These are phyloP conservation scores for Pythium pyrilobum DNA, from an alignment of 352 stramenopile species.

Conservation along the genomic window DNA sequence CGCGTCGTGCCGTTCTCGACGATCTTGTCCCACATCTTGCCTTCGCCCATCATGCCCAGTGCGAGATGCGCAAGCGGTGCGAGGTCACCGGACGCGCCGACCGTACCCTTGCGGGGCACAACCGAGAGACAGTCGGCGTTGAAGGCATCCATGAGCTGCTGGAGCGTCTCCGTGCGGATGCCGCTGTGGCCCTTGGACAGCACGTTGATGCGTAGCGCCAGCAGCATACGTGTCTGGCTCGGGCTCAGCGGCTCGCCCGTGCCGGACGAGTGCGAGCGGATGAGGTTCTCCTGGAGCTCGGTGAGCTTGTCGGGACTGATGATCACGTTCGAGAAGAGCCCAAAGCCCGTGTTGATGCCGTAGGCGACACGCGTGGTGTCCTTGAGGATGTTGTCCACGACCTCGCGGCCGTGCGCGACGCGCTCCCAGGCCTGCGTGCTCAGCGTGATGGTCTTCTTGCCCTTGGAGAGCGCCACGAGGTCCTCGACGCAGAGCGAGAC, in stretches of 20 bases:
- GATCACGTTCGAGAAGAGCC: constrained; percentile 88
- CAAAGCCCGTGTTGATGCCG: constrained; percentile 92
- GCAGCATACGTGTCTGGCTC: constrained; percentile 78
- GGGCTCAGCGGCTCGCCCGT: constrained; percentile 73
- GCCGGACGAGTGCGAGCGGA: constrained; percentile 73
- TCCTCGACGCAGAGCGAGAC: constrained; percentile 63
- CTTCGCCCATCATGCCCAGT: constrained; percentile 87
- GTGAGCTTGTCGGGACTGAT: constrained; percentile 80
- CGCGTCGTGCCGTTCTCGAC: constrained; percentile 26
- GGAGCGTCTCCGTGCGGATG: constrained; percentile 70
- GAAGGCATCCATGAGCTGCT: constrained; percentile 79
- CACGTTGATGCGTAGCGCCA: constrained; percentile 87
- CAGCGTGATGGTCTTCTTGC: constrained; percentile 48
- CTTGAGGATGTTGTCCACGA: constrained; percentile 86
- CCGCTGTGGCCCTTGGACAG: constrained; percentile 85
- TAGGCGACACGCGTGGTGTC: constrained; percentile 77
- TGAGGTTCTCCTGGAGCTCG: constrained; percentile 84
- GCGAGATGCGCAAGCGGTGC: constrained; percentile 84
- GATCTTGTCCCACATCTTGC: constrained; percentile 82
- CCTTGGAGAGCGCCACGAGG: constrained; percentile 65
- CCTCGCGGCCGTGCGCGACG: constrained; percentile 59
- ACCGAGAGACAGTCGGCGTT: constrained; percentile 84
- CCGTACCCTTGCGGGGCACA: constrained; percentile 79
- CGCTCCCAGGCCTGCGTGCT: constrained; percentile 68
- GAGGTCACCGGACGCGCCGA: constrained; percentile 86